Conservation (phyloP, 352 stramenopile species). For the Lagenidium giganteum region DNA sequence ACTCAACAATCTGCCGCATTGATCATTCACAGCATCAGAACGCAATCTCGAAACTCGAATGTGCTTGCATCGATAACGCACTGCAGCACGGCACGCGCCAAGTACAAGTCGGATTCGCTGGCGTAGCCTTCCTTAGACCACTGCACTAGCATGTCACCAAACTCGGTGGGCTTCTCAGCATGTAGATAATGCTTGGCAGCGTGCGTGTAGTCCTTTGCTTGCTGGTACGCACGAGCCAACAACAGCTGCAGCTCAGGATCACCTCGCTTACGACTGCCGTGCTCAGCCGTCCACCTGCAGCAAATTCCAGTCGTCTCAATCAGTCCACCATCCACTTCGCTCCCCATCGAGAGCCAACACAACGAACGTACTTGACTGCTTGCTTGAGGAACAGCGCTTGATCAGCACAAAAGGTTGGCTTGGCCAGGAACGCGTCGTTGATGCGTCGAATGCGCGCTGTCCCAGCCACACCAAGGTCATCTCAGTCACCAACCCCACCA, state of each 20-base stretch:
- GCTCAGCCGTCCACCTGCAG: constrained; percentile 51
- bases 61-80: too few species aligned
- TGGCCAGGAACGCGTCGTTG: constrained; percentile 45
- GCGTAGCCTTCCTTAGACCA: constrained; percentile 72
- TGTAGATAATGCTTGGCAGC: constrained; percentile 80
- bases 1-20: constrained; percentile 48
- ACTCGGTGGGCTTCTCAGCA: constrained; percentile 61
- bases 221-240: constrained; percentile 45
- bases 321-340: background rate
- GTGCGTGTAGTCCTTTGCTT: constrained; percentile 51
- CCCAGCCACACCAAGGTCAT: background rate
- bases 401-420: constrained; percentile 68
- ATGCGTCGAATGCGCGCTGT: constrained; percentile 50
- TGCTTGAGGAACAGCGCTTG: constrained; percentile 68
- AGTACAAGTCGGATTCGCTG: constrained; percentile 78
- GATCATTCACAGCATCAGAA: constrained; percentile 7
- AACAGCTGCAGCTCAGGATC: constrained; percentile 75
- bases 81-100: constrained; percentile 74
- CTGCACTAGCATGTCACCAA: constrained; percentile 64
- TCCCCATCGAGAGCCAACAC: constrained; percentile 1
- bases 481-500: background rate
- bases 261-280: constrained; percentile 69
- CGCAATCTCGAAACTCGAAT: background rate
- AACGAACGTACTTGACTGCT: constrained; percentile 59
- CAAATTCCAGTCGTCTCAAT: background rate